Base-by-base conservation (phyloP, 169 alveolate species). In the Miamiensis avidus region DNA sequence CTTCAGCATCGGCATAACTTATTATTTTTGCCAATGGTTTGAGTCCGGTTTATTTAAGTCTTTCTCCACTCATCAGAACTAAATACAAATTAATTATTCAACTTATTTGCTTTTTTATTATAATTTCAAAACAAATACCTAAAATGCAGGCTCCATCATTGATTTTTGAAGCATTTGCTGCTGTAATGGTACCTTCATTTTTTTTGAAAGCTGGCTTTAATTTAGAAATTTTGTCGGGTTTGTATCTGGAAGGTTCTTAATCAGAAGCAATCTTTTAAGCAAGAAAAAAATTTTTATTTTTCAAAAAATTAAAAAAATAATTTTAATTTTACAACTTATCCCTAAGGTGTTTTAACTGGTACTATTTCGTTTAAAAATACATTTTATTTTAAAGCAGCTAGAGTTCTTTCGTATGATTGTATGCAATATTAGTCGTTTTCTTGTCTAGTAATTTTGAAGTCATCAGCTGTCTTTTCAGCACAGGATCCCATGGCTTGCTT, bases 111-210 rank as follows among this genome's bases (percentile, higher is more conserved):
- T 20, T 29, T 15, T 34, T 79, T 0, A 0, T 34, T 49, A 49
- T 11, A 49, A 20, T 49, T 11, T 4, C 20, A 11, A 11, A 11
- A 49, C 20, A 11, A 49, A 1, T 79, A 79, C 84, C 94, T 29
- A 96, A 85, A 15, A 98, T 97, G 32, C 97, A 94, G 1, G 99
- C 98, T 27, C 99, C 99, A 83, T 98, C 99, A 84, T 96, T 95
- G 69, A 98, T 81, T 31, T 93, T 95, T 30, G 98, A 96, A 28
- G 99, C 92, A 87, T 96, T 96, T 29, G 98, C 99, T 31, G 99
- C 98, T 15, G 99, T 98, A 76, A 95, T 96, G 49, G 96, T 86
- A 33, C 99, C 99, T 4, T 64, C 73, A 31, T 91, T 96, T 85
- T 92, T 93, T 30, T 87, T 89, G 78, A 97, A 96, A 29, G 93